A percentile compares a stretch with the other conserved stretches of the same genome.
These are phyloP conservation scores for Blepharisma stoltei DNA, from an alignment of 73 alveolate species.

Conservation along the genomic window DNA sequence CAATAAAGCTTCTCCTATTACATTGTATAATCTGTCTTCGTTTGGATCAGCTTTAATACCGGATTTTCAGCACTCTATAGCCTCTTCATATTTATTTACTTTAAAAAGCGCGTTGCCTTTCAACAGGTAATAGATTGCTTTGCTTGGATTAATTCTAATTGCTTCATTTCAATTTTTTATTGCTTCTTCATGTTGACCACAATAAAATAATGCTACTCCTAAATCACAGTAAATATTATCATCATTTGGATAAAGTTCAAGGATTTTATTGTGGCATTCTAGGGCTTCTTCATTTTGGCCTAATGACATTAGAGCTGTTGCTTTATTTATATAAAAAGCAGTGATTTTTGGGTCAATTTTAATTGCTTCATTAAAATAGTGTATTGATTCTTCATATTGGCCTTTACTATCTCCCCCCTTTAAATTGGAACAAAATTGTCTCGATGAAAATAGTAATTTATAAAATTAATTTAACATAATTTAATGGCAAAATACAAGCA, in stretches of 20 bases:
- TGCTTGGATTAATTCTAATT: not conserved
- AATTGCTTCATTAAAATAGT: not conserved
- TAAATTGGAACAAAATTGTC: too few species aligned
- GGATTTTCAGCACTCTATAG: not conserved
- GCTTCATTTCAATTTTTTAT: not conserved
- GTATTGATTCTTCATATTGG: not conserved
- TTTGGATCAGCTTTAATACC: not conserved
- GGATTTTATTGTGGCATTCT: not conserved
- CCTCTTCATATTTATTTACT: not conserved
- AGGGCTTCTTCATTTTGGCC: not conserved
- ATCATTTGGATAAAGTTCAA: not conserved
- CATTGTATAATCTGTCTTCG: not conserved
- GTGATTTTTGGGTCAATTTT: not conserved
- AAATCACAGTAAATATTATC: not conserved
- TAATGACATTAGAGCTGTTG: not conserved
- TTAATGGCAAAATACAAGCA: too few species aligned
- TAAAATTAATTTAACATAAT: too few species aligned
- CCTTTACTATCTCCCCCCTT: too few species aligned
- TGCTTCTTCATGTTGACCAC: not conserved
- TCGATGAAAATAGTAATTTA: too few species aligned
- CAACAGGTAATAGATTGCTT: not conserved
- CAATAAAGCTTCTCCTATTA: not conserved
- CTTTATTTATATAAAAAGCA: not conserved
- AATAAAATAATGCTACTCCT: not conserved
- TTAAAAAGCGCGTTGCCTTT: not conserved